These are phyloP conservation scores for Amphirosellinia nigrospora DNA, from an alignment of 495 filamentous ascomycete species.

Conservation along the genomic window DNA sequence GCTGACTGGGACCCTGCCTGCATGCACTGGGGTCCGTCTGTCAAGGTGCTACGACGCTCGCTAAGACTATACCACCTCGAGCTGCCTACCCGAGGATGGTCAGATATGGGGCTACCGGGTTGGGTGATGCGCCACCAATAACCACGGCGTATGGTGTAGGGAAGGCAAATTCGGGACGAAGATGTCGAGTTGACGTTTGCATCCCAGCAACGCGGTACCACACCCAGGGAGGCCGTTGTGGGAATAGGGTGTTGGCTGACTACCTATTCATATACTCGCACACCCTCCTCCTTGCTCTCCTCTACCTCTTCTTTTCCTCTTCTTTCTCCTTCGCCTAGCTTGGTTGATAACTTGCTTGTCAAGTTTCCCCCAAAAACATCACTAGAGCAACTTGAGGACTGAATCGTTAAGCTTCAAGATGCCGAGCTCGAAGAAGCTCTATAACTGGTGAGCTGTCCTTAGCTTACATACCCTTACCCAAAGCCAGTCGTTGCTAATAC, in stretches of 20 bases:
- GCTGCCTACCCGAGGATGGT: background rate
- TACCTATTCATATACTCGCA: slow-evolving; percentile 1
- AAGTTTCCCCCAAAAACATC: background rate
- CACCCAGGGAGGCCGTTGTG: background rate
- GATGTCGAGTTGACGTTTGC: background rate
- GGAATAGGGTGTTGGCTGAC: background rate
- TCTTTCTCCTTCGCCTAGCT: background rate
- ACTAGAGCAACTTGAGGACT: background rate
- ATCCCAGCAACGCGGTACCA: slow-evolving; percentile 4
- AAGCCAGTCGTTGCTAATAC: slow-evolving; percentile 1
- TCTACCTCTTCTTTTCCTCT: background rate
- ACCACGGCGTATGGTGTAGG: background rate
- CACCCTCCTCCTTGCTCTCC: background rate
- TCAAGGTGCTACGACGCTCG: background rate
- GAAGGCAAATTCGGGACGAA: slow-evolving; percentile 2
- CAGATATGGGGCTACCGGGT: slow-evolving; percentile 5
- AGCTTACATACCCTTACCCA: background rate
- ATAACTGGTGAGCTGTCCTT: slow-evolving; percentile 42
- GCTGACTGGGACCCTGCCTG: background rate
- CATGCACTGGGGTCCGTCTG: background rate
- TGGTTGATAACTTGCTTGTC: background rate
- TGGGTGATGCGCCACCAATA: slow-evolving; percentile 14
- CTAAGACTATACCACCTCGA: slow-evolving; percentile 1
- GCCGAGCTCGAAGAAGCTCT: slow-evolving; percentile 41
- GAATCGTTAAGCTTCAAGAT: slow-evolving; percentile 29